A percentile compares a stretch with the other conserved stretches of the same genome.
These are phyloP conservation scores for Venturia effusa DNA, from an alignment of 2,329 filamentous ascomycete species.

Conservation along the genomic window DNA sequence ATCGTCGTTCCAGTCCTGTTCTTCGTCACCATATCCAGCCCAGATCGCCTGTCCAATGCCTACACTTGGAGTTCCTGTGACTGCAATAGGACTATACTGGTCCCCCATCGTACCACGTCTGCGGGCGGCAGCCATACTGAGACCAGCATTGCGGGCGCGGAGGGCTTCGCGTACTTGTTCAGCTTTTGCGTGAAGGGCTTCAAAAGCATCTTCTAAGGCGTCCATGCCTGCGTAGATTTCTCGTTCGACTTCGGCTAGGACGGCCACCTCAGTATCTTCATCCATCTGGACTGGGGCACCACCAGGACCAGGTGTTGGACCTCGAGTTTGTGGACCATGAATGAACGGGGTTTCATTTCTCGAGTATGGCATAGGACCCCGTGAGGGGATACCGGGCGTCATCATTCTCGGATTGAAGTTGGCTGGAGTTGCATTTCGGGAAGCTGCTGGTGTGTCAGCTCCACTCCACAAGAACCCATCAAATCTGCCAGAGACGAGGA, in stretches of 20 bases:
- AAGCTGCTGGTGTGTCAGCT: conserved; percentile 52
- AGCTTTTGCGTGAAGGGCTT: conserved; percentile 76
- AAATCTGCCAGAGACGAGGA: conserved; percentile 84
- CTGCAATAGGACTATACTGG: conserved; percentile 30
- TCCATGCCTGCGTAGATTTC: conserved; percentile 95
- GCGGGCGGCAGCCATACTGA: conserved; percentile 54
- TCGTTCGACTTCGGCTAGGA: conserved; percentile 80
- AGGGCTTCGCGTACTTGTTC: conserved; percentile 69
- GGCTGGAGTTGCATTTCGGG: conserved; percentile 4
- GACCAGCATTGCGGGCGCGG: conserved; percentile 69
- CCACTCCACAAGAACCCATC: conserved; percentile 94
- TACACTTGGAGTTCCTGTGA: conserved; percentile 11
- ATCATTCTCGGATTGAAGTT: not conserved
- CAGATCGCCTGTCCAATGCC: conserved; percentile 5
- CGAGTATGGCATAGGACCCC: conserved; percentile 36
- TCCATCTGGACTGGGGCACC: conserved; percentile 77
- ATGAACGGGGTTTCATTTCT: not conserved
- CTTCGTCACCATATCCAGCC: conserved; percentile 22
- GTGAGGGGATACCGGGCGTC: conserved; percentile 24
- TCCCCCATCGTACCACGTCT: conserved; percentile 36
- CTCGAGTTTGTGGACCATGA: conserved; percentile 20
- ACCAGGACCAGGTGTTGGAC: conserved; percentile 25
- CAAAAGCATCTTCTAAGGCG: conserved; percentile 84
- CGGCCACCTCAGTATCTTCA: conserved; percentile 86
- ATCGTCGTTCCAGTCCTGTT: conserved; percentile 25